Base-by-base conservation (phyloP, 805 yeast species). In the Starmera pachycereana region DNA sequence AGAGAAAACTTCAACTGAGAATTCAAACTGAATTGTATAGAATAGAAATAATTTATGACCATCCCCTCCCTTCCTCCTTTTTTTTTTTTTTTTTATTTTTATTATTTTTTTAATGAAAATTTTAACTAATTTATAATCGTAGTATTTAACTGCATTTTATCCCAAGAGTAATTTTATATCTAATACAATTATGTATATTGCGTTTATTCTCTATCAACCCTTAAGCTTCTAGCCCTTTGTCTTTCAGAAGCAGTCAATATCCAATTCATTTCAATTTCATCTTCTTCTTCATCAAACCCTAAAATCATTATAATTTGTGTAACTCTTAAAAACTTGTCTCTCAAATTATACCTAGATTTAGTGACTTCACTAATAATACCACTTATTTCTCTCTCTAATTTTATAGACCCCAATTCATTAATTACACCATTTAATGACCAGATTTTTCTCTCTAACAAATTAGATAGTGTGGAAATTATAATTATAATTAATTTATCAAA, bases 301-400 rank as follows among this genome's bases (percentile, higher is more conserved):
- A 88, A 66, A 35, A 87, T 66, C 66, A 86, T 72, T 16, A 87
- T 82, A 34, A 92, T 70, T 57, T 90, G 97, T 0, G 96, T 87
- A 6, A 87, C 77, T 43, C 87, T 68, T 8, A 82, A 69, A 54
- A 90, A 90, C 49, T 75, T 74, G 44, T 86, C 92, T 44, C 96
- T 68, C 49, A 88, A 62, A 30, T 72, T 72, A 58, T 88, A 90
- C 52, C 80, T 69, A 41, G 77, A 75, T 37, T 77, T 80, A 37
- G 95, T 80, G 6, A 82, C 78, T 50, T 72, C 78, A 10, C 74
- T 61, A 42, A 76, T 68, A 32, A 72, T 66, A n/a, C 81, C 81
- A 31, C 63, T 57, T 16, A 74, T 73, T 50, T 68, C 74, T 4
- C 60, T 52, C 55, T 72, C 71, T 52, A 83, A 63, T 44, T 72